These are phyloP conservation scores for Pseudogymnoascus verrucosus DNA, from an alignment of 2,329 filamentous ascomycete species.

Conservation along the genomic window DNA sequence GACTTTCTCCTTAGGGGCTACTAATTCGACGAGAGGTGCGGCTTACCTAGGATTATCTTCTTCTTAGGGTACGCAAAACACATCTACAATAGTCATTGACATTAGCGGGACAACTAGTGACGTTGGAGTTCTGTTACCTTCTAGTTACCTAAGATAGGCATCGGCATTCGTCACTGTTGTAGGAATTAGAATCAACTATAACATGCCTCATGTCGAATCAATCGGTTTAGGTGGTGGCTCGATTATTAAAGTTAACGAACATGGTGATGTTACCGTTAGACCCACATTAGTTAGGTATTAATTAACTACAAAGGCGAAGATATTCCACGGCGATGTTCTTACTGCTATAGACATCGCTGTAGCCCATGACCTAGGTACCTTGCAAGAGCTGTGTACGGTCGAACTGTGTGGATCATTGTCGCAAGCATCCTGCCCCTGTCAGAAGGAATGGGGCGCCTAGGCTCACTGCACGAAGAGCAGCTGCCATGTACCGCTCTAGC, in stretches of 20 bases:
- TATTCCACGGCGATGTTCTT: conserved; percentile 45
- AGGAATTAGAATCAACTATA: conserved; percentile 50
- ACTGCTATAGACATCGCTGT: conserved; percentile 47
- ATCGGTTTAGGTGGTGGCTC: conserved; percentile 50
- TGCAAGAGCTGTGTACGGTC: conserved; percentile 27
- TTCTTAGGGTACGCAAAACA: conserved; percentile 16
- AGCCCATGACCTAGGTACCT: conserved; percentile 20
- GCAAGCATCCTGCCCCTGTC: conserved; percentile 24
- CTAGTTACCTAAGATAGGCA: conserved; percentile 51
- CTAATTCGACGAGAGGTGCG: conserved; percentile 56
- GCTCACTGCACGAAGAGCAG: not conserved
- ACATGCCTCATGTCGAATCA: conserved; percentile 45
- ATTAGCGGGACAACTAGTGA: conserved; percentile 54
- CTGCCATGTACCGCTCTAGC: conserved; percentile 10
- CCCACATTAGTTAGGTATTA: conserved; percentile 47
- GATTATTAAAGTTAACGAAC: conserved; percentile 27
- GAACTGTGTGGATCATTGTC: conserved; percentile 25
- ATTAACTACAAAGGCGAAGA: conserved; percentile 37
- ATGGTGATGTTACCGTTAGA: conserved; percentile 35
- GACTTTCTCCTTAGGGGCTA: conserved; percentile 55
- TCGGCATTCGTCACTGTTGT: conserved; percentile 48
- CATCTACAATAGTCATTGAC: conserved; percentile 39
- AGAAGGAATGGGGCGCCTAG: not conserved
- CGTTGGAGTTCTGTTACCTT: conserved; percentile 46
- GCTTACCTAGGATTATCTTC: conserved; percentile 41